Conservation (phyloP, 495 filamentous ascomycete genomes). For the Baudoinia panamericana region DNA sequence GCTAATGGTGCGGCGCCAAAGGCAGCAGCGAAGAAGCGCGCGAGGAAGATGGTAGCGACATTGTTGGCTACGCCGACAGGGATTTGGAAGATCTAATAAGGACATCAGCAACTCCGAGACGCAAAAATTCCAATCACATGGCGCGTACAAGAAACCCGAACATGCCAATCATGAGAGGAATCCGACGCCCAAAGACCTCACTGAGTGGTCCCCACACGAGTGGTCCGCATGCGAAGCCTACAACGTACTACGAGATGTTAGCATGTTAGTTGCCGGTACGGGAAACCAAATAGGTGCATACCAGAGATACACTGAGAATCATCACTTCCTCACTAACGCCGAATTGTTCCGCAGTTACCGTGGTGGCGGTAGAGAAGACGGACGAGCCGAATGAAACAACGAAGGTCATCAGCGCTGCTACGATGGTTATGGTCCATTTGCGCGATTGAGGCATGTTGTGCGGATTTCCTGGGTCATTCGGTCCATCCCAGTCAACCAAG, state of each 20-base stretch:
- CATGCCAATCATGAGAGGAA: constrained; percentile 42
- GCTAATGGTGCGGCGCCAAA: constrained; percentile 53
- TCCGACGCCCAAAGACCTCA: constrained; percentile 42
- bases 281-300: too few relatives aligned
- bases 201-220: constrained; percentile 44
- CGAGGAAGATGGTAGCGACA: constrained; percentile 44
- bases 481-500: constrained; percentile 15
- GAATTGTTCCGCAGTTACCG: constrained; percentile 35
- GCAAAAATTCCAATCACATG: too few relatives aligned
- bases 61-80: constrained; percentile 49
- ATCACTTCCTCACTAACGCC: constrained; percentile 36
- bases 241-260: too few relatives aligned
- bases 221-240: too few relatives aligned
- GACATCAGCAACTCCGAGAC: too few relatives aligned
- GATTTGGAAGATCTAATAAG: constrained; percentile 52
- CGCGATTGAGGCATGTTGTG: constrained; percentile 13
- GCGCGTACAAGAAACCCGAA: constrained; percentile 40
- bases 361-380: constrained; percentile 41
- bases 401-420: constrained; percentile 41
- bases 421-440: constrained; percentile 19
- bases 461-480: constrained; percentile 17
- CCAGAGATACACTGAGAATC: constrained; percentile 40
- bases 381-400: constrained; percentile 45
- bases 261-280: too few relatives aligned
- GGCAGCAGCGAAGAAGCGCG: constrained; percentile 48